Conservation (phyloP, 306 rosid species). For the Vachellia pachyceras region DNA sequence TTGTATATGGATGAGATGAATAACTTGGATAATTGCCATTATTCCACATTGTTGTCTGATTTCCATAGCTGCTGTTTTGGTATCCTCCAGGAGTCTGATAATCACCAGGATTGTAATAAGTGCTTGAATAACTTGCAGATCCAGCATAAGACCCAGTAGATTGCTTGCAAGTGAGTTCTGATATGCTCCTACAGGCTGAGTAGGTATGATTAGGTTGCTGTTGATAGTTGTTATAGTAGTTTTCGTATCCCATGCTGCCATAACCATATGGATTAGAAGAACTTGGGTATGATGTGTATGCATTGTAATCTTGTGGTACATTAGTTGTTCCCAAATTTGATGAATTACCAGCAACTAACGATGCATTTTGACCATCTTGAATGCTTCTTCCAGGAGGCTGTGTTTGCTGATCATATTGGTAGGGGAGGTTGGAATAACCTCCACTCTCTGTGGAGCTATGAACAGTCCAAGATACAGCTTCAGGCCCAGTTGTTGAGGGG, state of each 20-base stretch:
- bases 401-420: conserved; percentile 72
- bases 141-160: conserved; percentile 99
- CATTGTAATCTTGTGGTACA: conserved; percentile 85
- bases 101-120: conserved; percentile 99
- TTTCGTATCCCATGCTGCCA: conserved; percentile 82
- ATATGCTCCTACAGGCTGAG: conserved; percentile 95
- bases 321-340: conserved; percentile 87
- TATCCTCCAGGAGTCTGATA: conserved; percentile 98
- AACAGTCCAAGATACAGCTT: conserved; percentile 68
- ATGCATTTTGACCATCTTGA: conserved; percentile 65
- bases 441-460: conserved; percentile 70
- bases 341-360: conserved; percentile 80
- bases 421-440: conserved; percentile 62
- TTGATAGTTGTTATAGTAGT: conserved; percentile 86
- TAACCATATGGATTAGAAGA: conserved; percentile 88
- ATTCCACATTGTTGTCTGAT: conserved; percentile 77
- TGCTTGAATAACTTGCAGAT: conserved; percentile 98
- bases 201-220: conserved; percentile 89
- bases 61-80: conserved; percentile 76
- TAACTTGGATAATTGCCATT: conserved; percentile 80
- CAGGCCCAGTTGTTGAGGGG: conserved; percentile 63
- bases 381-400: conserved; percentile 69
- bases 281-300: conserved; percentile 81
- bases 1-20: conserved; percentile 74
- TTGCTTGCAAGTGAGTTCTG: conserved; percentile 99